Percentiles rank a stretch among this genome's conserved stretches.
Conservation (phyloP, 108 stramenopile species). For the Craspedostauros australis region DNA sequence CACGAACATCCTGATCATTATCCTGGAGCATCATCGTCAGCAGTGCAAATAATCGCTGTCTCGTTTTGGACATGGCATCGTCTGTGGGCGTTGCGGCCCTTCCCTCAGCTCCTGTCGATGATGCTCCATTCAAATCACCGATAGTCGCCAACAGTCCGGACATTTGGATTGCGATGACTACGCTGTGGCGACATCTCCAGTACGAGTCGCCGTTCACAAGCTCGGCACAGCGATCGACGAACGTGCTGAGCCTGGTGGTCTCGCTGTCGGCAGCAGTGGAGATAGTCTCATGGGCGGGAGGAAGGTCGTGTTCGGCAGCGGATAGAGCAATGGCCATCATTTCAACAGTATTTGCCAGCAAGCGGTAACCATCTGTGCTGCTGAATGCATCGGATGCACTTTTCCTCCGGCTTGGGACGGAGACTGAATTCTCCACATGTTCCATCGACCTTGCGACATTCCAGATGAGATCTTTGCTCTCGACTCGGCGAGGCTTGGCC, state of each 20-base stretch:
- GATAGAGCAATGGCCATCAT: conserved; percentile 28
- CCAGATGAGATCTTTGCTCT: background rate
- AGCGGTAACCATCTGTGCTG: conserved; percentile 16
- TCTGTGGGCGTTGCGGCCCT: background rate
- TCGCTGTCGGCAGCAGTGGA: background rate
- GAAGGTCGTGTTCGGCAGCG: too few species aligned
- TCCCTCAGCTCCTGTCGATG: background rate
- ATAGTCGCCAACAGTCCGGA: conserved; percentile 7
- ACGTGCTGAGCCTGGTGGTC: background rate
- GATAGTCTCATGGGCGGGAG: too few species aligned
- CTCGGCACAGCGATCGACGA: conserved; percentile 15
- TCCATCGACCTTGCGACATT: background rate
- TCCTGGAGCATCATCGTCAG: conserved; percentile 39
- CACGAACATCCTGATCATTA: conserved; percentile 48
- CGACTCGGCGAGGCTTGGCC: background rate
- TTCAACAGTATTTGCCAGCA: conserved; percentile 32
- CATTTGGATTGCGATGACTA: conserved; percentile 20
- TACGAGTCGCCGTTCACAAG: conserved; percentile 19
- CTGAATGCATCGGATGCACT: conserved; percentile 3
- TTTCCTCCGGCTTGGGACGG: background rate
- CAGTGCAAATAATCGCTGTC: background rate
- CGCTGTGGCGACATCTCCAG: conserved; percentile 41
- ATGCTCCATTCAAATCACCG: background rate
- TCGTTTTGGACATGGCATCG: background rate
- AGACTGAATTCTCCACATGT: background rate